Percentiles rank a stretch among this genome's conserved stretches.
These are phyloP conservation scores for Citrus reticulata DNA, from an alignment of 345 rosid species.

Conservation along the genomic window DNA sequence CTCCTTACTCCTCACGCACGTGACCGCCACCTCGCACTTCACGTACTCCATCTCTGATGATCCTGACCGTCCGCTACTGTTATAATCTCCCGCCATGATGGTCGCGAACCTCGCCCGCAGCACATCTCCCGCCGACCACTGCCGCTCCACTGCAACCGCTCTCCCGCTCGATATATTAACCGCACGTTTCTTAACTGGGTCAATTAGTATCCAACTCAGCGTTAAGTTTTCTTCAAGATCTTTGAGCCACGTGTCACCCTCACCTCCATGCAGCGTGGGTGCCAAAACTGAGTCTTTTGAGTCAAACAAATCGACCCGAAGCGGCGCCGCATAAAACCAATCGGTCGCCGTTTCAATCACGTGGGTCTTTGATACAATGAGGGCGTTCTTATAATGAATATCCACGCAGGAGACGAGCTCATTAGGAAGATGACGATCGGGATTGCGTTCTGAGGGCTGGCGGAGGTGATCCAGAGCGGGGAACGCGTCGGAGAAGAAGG, in stretches of 20 bases:
- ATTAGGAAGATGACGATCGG: constrained; percentile 1
- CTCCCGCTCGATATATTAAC: constrained; percentile 53
- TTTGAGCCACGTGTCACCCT: constrained; percentile 36
- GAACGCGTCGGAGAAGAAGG: constrained; percentile 63
- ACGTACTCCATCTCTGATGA: constrained; percentile 33
- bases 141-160: constrained; percentile 57
- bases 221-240: constrained; percentile 49
- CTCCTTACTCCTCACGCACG: constrained; percentile 31
- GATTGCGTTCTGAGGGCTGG: background rate
- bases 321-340: constrained; percentile 61
- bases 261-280: constrained; percentile 11
- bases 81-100: constrained; percentile 25
- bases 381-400: constrained; percentile 36
- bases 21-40: constrained; percentile 39
- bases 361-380: constrained; percentile 48
- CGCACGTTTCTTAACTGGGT: constrained; percentile 52
- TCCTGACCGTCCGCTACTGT: background rate
- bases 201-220: constrained; percentile 67
- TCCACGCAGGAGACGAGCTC: constrained; percentile 75
- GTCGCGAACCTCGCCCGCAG: constrained; percentile 41
- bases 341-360: constrained; percentile 38
- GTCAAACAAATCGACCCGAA: constrained; percentile 60
- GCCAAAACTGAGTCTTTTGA: constrained; percentile 42
- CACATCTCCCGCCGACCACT: constrained; percentile 69
- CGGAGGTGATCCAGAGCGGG: constrained; percentile 30